Percentiles rank a stretch among this genome's conserved stretches.
Evolutionary conservation across 352 stramenopile species (phyloP).

Genomic region (Phytophthora ramorum): DNA sequence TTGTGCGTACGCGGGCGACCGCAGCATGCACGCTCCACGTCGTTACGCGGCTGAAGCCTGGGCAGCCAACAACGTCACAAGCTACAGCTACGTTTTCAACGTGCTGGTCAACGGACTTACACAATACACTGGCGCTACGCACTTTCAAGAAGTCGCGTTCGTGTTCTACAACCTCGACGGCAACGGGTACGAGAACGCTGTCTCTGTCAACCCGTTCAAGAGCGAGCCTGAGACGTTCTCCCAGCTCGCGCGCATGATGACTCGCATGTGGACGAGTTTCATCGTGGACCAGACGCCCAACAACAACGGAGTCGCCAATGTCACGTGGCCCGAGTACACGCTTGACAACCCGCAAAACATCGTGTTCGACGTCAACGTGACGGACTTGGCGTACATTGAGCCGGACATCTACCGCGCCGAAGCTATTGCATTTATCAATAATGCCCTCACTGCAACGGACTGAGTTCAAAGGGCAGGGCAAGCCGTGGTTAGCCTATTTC

Average conservation of each 20-base stretch:
- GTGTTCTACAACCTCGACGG: conserved; percentile 41
- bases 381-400: conserved; percentile 23
- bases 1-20: conserved; percentile 26
- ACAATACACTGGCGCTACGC: conserved; percentile 20
- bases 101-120: conserved; percentile 11
- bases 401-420: conserved; percentile 14
- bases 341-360: conserved; percentile 25
- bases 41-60: conserved; percentile 31
- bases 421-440: not conserved
- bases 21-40: conserved; percentile 26
- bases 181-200: not conserved
- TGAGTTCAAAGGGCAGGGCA: too few species aligned
- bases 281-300: conserved; percentile 30
- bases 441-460: too few species aligned
- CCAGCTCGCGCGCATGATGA: conserved; percentile 21
- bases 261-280: conserved; percentile 35
- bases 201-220: conserved; percentile 23
- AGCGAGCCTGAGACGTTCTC: conserved; percentile 19
- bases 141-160: conserved; percentile 37
- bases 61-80: conserved; percentile 29
- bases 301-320: conserved; percentile 6
- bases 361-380: conserved; percentile 31
- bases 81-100: conserved; percentile 43
- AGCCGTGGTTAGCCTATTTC: too few species aligned
- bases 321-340: conserved; percentile 41